Evolutionary conservation across 306 rosid species (phyloP).

Genomic region (Sicyos baderoa): DNA sequence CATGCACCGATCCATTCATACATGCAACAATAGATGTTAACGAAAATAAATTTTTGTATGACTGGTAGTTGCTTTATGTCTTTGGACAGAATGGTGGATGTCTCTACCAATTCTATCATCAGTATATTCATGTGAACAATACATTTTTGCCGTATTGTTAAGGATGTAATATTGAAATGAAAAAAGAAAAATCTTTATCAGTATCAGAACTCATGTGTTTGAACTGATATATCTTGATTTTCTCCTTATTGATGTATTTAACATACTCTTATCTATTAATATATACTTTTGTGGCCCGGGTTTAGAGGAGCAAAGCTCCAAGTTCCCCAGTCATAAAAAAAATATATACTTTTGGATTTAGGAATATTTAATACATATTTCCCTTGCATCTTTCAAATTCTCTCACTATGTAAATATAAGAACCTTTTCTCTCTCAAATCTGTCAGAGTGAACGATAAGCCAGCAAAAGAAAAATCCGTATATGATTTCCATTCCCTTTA

Average conservation of each 20-base stretch:
- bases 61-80: background rate
- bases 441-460: background rate
- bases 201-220: background rate
- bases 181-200: background rate
- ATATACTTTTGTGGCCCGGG: too few relatives aligned
- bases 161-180: background rate
- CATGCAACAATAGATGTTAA: background rate
- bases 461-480: conserved; percentile 1
- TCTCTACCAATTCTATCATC: background rate
- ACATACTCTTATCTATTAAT: background rate
- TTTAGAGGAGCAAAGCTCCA: too few relatives aligned
- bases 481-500: background rate
- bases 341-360: background rate
- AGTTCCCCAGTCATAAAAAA: too few relatives aligned
- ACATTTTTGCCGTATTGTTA: background rate
- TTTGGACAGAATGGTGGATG: background rate
- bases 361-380: background rate
- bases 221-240: background rate
- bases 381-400: background rate
- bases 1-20: background rate
- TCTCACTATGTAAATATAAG: background rate
- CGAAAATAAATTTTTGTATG: background rate
- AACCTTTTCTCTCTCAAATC: background rate
- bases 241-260: background rate
- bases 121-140: background rate